Percentiles rank a stretch among this genome's conserved stretches.
phyloP scores from a whole-genome alignment of 2,329 filamentous ascomycete genomes.

The Alternaria hordeiaustralica region DNA sequence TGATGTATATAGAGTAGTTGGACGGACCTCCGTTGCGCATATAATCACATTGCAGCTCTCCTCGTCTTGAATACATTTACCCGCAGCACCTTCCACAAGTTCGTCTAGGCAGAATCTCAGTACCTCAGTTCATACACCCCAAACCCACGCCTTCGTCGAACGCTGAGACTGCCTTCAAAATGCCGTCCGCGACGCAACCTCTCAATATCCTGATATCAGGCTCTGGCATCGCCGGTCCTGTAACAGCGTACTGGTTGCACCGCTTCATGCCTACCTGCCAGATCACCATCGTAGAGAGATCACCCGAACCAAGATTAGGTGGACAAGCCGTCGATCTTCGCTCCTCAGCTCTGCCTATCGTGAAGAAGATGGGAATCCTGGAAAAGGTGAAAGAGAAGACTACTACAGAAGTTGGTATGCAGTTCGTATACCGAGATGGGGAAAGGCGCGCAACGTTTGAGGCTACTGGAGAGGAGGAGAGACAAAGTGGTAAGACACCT shows the following conservation, averaged over 20 bases:
- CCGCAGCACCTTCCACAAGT: not conserved
- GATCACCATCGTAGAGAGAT: conserved; percentile 54
- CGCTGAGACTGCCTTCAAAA: not conserved
- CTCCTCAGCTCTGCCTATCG: conserved; percentile 52
- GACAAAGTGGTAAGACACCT: not conserved
- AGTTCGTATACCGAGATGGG: conserved; percentile 43
- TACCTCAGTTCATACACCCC: not conserved
- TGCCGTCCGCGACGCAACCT: not conserved
- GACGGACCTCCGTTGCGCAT: not conserved
- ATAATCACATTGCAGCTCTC: not conserved
- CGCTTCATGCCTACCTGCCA: conserved; percentile 27
- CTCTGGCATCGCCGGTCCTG: conserved; percentile 41
- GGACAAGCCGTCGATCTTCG: conserved; percentile 64
- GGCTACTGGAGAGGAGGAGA: conserved; percentile 35
- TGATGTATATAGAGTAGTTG: not conserved
- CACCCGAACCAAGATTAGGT: conserved; percentile 50
- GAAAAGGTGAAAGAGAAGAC: conserved; percentile 46
- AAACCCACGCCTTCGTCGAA: not conserved
- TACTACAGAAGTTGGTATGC: conserved; percentile 58
- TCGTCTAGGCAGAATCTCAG: not conserved
- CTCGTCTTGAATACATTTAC: not conserved
- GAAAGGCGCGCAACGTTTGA: conserved; percentile 35
- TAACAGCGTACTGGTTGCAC: conserved; percentile 60
- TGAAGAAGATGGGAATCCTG: conserved; percentile 59
- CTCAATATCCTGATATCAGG: conserved; percentile 40